Conservation (phyloP, 768 basidiomycete genomes). For the Cystofilobasidium capitatum region DNA sequence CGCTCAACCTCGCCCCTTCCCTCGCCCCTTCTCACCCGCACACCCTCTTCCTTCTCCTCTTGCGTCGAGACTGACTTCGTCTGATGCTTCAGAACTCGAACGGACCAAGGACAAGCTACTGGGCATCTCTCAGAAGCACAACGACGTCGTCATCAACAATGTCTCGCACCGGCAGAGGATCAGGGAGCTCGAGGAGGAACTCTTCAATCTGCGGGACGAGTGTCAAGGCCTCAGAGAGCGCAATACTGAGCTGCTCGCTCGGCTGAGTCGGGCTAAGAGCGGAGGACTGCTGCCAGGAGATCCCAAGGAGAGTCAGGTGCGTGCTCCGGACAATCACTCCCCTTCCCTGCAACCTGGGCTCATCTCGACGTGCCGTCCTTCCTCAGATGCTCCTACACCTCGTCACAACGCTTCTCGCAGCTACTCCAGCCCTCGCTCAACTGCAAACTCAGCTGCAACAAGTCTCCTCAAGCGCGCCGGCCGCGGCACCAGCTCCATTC, state of each 20-base stretch:
- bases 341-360: background rate
- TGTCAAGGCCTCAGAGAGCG: slow-evolving; percentile 8
- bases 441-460: background rate
- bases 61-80: background rate
- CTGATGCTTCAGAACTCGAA: slow-evolving; percentile 9
- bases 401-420: background rate
- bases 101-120: slow-evolving; percentile 11
- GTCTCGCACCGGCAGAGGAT: slow-evolving; percentile 20
- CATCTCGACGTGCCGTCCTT: background rate
- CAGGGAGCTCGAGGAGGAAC: slow-evolving; percentile 18
- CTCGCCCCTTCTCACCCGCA: background rate
- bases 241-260: background rate
- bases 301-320: slow-evolving; percentile 7
- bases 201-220: slow-evolving; percentile 11
- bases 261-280: background rate
- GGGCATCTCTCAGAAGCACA: slow-evolving; percentile 21
- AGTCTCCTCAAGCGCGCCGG: background rate
- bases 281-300: background rate
- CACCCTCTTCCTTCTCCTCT: background rate
- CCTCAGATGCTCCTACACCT: background rate
- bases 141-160: slow-evolving; percentile 24
- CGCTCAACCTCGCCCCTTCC: background rate
- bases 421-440: slow-evolving; percentile 4
- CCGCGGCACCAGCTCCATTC: background rate
- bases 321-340: background rate